A percentile compares a stretch with the other conserved stretches of the same genome.
Evolutionary conservation across 129 eudicot genomes (phyloP).

Genomic region (Glebionis coronaria): DNA sequence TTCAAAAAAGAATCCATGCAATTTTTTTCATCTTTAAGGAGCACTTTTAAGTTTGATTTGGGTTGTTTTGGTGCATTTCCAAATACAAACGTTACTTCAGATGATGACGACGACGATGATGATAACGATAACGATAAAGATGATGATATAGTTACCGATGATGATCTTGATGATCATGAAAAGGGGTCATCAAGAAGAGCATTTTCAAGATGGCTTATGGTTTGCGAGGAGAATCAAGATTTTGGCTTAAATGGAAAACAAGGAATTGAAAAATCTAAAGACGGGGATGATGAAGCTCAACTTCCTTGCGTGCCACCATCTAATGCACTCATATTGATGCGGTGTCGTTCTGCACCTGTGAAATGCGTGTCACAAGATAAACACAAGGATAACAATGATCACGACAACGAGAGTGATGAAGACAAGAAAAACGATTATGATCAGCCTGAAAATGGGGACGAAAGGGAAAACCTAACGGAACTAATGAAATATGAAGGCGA

Average conservation of each 20-base stretch:
- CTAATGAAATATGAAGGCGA: slow-evolving; percentile 67
- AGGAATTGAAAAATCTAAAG: slow-evolving; percentile 10
- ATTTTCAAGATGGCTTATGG: slow-evolving; percentile 84
- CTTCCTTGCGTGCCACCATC: slow-evolving; percentile 57
- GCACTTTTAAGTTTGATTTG: slow-evolving; percentile 67
- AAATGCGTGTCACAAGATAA: slow-evolving; percentile 60
- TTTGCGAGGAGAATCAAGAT: slow-evolving; percentile 53
- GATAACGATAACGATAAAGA: slow-evolving; percentile 35
- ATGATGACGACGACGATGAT: slow-evolving; percentile 56
- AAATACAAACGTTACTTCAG: slow-evolving; percentile 39
- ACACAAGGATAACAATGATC: slow-evolving; percentile 31
- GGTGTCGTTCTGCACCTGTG: slow-evolving; percentile 75
- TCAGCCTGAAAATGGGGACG: slow-evolving; percentile 20
- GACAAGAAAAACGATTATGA: slow-evolving; percentile 21
- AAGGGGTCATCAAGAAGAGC: slow-evolving; percentile 44
- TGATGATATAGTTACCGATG: slow-evolving; percentile 8
- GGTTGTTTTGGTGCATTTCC: slow-evolving; percentile 83
- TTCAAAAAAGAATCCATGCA: slow-evolving; percentile 79
- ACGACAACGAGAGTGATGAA: slow-evolving; percentile 18
- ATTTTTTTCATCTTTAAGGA: slow-evolving; percentile 66
- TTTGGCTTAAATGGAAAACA: slow-evolving; percentile 12
- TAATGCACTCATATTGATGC: slow-evolving; percentile 80
- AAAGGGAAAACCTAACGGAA: slow-evolving; percentile 39
- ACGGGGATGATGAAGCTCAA: slow-evolving; percentile 14
- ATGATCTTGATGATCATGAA: slow-evolving; percentile 21